phyloP scores from a whole-genome alignment of 257 asterid genomes.

The Nicotiana undulata region DNA sequence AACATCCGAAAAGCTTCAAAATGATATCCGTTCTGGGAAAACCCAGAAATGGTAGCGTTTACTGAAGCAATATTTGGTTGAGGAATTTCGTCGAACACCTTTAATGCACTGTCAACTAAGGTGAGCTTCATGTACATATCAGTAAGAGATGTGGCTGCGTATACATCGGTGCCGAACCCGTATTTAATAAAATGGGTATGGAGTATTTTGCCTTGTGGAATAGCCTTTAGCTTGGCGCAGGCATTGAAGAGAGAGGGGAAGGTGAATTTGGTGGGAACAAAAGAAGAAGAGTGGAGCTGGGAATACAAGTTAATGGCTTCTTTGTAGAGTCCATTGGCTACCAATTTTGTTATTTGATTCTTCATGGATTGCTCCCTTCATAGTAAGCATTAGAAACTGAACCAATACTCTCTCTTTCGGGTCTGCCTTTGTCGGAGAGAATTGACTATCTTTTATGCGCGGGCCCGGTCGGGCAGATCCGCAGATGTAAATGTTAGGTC shows the following conservation, averaged over 20 bases:
- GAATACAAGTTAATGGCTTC: slow-evolving; percentile 55
- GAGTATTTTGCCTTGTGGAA: slow-evolving; percentile 47
- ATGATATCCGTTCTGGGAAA: slow-evolving; percentile 41
- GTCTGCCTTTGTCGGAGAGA: no score
- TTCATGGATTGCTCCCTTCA: slow-evolving; percentile 32
- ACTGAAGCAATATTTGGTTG: slow-evolving; percentile 39
- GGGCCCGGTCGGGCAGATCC: background rate
- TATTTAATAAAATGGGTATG: slow-evolving; percentile 64
- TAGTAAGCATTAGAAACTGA: background rate
- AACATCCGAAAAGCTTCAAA: slow-evolving; percentile 39
- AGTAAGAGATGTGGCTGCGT: slow-evolving; percentile 60
- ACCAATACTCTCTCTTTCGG: background rate
- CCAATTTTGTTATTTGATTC: slow-evolving; percentile 49
- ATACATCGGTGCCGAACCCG: slow-evolving; percentile 30
- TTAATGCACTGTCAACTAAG: slow-evolving; percentile 28
- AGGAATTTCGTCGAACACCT: slow-evolving; percentile 77
- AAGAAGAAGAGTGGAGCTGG: slow-evolving; percentile 34
- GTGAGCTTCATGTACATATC: slow-evolving; percentile 54
- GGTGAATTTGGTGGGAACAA: slow-evolving; percentile 49
- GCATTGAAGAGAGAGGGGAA: slow-evolving; percentile 85
- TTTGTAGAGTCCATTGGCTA: slow-evolving; percentile 53
- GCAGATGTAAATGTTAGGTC: background rate
- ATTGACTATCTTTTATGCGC: no score
- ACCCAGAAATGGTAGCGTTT: slow-evolving; percentile 72
- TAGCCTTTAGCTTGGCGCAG: slow-evolving; percentile 48